Conservation (phyloP, 139 green algal species). For the Desmodesmus armatus region DNA sequence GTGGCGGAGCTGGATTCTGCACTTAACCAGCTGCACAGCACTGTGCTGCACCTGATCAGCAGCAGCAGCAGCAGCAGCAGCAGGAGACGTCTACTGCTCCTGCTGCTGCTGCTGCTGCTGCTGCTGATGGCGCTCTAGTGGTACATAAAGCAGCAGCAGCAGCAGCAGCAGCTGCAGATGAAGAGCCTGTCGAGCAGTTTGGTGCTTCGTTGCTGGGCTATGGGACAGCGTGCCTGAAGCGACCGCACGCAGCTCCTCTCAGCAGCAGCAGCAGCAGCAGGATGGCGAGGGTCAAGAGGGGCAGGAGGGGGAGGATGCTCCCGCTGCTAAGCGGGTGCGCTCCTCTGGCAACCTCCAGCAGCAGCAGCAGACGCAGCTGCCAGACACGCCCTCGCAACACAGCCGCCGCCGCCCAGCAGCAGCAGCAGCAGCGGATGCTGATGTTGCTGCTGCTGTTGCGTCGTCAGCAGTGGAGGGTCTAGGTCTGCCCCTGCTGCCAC, state of each 20-base stretch:
- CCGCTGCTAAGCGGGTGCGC: slow-evolving; percentile 26
- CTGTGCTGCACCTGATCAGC: slow-evolving; percentile 12
- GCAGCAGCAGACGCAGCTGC: slow-evolving; percentile 12
- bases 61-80: slow-evolving; percentile 31
- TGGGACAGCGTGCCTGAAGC: too few species aligned
- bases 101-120: slow-evolving; percentile 7
- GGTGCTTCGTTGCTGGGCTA: slow-evolving; percentile 46
- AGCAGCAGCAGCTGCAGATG: background rate
- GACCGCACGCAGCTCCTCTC: background rate
- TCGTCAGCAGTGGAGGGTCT: slow-evolving; percentile 3
- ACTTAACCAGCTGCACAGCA: slow-evolving; percentile 13
- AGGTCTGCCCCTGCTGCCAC: slow-evolving; percentile 16
- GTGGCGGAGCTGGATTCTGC: slow-evolving; percentile 26
- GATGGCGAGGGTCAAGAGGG: too few species aligned
- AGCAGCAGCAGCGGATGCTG: background rate
- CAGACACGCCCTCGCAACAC: background rate
- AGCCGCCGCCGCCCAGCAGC: background rate
- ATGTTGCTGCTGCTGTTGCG: slow-evolving; percentile 22
- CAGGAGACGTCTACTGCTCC: background rate
- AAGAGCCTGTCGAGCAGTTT: slow-evolving; percentile 7
- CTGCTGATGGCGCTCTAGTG: background rate
- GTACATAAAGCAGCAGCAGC: slow-evolving; percentile 4
- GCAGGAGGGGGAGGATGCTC: background rate
- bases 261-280: background rate
- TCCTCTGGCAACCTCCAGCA: too few species aligned